Conservation (phyloP, 2,329 filamentous ascomycete species). For the Cladobotryum mycophilum region DNA sequence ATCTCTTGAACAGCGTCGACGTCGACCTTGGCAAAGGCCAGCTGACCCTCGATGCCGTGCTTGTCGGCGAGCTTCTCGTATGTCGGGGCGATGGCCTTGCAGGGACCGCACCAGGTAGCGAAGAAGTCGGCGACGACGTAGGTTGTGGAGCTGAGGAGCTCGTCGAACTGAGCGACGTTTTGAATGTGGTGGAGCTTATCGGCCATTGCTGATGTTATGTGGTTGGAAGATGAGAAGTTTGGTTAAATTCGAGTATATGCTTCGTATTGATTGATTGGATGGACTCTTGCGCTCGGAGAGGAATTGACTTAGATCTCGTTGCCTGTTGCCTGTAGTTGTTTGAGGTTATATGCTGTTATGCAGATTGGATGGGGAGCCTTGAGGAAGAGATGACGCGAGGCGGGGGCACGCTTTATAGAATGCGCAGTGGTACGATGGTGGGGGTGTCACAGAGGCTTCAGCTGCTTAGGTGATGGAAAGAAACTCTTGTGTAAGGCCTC, state of each 20-base stretch:
- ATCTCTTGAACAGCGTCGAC: slow-evolving; percentile 76
- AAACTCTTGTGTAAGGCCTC: no score
- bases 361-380: no score
- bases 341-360: no score
- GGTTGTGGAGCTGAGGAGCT: slow-evolving; percentile 32
- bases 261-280: neutral
- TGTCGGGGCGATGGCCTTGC: slow-evolving; percentile 41
- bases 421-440: no score
- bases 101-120: slow-evolving; percentile 46
- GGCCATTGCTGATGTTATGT: neutral
- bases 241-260: neutral
- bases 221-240: neutral
- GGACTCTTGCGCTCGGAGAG: no score
- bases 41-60: slow-evolving; percentile 37
- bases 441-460: no score
- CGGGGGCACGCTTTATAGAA: no score
- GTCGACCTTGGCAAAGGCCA: slow-evolving; percentile 84
- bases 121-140: slow-evolving; percentile 44
- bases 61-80: slow-evolving; percentile 28
- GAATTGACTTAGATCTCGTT: no score
- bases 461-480: no score
- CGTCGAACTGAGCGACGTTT: slow-evolving; percentile 27
- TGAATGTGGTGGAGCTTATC: slow-evolving; percentile 24
- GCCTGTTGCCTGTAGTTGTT: no score
- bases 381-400: no score